Conservation (phyloP, 805 yeast species). For the Dipodascus albidus region DNA sequence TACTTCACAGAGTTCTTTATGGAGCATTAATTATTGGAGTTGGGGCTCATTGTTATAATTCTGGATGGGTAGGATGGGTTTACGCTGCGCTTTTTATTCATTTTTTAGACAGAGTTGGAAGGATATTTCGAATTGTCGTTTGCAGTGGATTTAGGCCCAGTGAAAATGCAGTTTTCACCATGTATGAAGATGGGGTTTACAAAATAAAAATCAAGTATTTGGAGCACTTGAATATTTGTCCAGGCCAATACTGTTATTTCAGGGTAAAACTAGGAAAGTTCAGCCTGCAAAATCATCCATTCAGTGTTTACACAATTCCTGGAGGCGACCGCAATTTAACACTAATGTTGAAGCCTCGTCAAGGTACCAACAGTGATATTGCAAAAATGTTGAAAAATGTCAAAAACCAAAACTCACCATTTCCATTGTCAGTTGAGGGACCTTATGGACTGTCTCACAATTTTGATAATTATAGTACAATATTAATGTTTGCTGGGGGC, state of each 20-base stretch:
- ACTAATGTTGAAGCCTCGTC: constrained; percentile 8
- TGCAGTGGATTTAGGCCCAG: constrained; percentile 38
- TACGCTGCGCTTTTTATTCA: constrained; percentile 52
- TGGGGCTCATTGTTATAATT: constrained; percentile 3
- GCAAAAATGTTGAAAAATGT: constrained; percentile 6
- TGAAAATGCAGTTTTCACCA: constrained; percentile 9
- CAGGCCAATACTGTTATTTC: constrained; percentile 48
- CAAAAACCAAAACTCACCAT: constrained; percentile 7
- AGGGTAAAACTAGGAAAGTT: constrained; percentile 40
- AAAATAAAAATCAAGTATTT: constrained; percentile 29
- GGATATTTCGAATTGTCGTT: constrained; percentile 39
- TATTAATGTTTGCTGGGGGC: constrained; percentile 61
- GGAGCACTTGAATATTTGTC: constrained; percentile 33
- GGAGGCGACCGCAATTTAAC: constrained; percentile 9
- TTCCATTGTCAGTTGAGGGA: constrained; percentile 39
- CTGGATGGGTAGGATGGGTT: constrained; percentile 23
- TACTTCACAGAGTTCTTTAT: constrained; percentile 2
- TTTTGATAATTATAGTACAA: constrained; percentile 39
- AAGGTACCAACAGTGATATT: constrained; percentile 12
- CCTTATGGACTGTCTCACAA: constrained; percentile 55
- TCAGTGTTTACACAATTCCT: constrained; percentile 31
- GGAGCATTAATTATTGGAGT: constrained; percentile 2
- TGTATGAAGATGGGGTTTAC: constrained; percentile 9
- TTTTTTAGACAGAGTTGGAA: constrained; percentile 50
- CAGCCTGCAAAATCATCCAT: constrained; percentile 69